phyloP scores from a whole-genome alignment of 2,329 filamentous ascomycete species.

The Sclerotinia spermophila region DNA sequence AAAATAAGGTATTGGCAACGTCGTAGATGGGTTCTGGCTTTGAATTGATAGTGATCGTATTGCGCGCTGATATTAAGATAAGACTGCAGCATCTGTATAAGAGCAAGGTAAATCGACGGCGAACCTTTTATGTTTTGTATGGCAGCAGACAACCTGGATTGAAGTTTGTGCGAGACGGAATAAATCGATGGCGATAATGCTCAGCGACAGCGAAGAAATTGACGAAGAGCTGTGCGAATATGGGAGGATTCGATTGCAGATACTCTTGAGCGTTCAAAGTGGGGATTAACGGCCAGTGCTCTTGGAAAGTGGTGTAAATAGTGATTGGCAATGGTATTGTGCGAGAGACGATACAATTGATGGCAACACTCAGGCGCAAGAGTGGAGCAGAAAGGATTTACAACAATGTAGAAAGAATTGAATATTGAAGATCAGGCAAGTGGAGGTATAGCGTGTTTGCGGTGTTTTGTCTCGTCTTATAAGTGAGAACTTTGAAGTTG shows the following conservation, averaged over 20 bases:
- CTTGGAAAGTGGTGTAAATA: neutral
- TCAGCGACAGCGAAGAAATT: neutral
- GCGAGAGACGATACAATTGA: too few relatives aligned
- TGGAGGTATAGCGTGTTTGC: neutral
- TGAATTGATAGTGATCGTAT: neutral
- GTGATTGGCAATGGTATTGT: neutral
- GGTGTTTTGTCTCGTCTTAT: neutral
- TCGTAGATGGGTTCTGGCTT: neutral
- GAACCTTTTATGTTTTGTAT: neutral
- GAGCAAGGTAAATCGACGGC: neutral
- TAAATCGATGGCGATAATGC: neutral
- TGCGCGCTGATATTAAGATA: neutral
- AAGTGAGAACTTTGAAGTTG: neutral
- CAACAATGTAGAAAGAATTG: neutral
- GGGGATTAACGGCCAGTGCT: neutral
- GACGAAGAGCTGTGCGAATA: neutral
- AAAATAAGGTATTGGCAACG: neutral
- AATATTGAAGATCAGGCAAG: neutral
- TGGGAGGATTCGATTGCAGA: neutral
- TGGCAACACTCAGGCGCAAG: neutral
- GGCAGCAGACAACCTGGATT: neutral
- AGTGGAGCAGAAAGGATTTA: neutral
- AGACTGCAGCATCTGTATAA: neutral
- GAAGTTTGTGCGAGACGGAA: neutral
- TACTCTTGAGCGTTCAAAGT: neutral